Evolutionary conservation across 164 flowering plant species (phyloP), one percentile per base, ranked within the genome.

Genomic region (Piper longum): DNA sequence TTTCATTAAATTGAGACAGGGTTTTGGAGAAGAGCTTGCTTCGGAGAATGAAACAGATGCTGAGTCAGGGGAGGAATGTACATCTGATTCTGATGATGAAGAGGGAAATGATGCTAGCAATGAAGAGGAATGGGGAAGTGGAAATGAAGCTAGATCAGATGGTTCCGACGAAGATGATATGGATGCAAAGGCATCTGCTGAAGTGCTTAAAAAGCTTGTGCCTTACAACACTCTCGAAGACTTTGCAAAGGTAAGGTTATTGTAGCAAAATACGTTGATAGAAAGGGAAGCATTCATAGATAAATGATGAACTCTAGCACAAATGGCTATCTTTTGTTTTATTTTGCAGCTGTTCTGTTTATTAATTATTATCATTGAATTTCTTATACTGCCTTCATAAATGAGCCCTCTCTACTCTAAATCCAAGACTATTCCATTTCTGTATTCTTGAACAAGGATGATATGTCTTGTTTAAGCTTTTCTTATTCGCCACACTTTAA

Each of bases 91-190:
- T 4, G 99, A 91, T 71, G 76, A 52, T 70, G 99, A 90, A 56
- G 96, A 84, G 71, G 96, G 81, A 40, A 83, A 85, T 76, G 88
- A 83, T 73, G 87, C 78, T n/a, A 75, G 69, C 67, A 83, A 86
- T 69, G 96, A 81, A 67, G 96, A 86, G 63, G 95, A 81, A 16
- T 82, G 80, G 83, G 72, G 85, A 44, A 86, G 91, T 76, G 80
- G 82, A 66, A 70, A 72, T 66, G 99, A 90, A 67, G 75, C 77
- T 26, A 88, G 66, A 71, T 79, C 96, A 19, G 95, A 85, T 48
- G 60, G 76, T 36, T 83, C 85, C 74, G 96, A 86, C 71, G 83
- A 76, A 67, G 95, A 85, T 62, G 96, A 76, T 66, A 71, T 61
- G 72, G 85, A 82, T 70, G 70, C 72, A 63, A 74, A 70, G 64